Percentiles rank a stretch among this genome's conserved stretches.
Conservation (phyloP, 1,284 basidiomycete species). For the Sanghuangporus baumii region DNA sequence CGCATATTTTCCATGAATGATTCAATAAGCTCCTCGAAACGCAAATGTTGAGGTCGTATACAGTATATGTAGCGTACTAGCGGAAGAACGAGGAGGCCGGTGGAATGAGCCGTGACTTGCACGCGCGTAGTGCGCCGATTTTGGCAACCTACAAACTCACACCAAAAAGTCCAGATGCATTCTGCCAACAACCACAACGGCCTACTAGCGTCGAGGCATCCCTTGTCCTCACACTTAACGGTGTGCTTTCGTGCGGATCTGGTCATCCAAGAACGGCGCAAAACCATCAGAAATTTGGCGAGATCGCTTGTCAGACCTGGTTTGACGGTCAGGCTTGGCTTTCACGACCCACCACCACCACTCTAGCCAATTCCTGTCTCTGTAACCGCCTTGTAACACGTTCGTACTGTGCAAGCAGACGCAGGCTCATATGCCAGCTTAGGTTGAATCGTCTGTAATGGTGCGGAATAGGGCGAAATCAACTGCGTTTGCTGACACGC, state of each 20-base stretch:
- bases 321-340: not conserved
- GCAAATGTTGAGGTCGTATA: too few relatives aligned
- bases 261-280: conserved; percentile 9
- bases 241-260: not conserved
- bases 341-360: not conserved
- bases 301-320: conserved; percentile 4
- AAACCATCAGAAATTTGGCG: conserved; percentile 17
- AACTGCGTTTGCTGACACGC: not conserved
- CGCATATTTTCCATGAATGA: too few relatives aligned
- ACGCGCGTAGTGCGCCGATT: conserved; percentile 3
- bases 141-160: conserved; percentile 11
- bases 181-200: conserved; percentile 12
- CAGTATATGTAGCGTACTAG: too few relatives aligned
- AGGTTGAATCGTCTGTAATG: not conserved
- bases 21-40: too few relatives aligned
- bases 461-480: conserved; percentile 1
- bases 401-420: not conserved
- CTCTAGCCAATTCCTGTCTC: not conserved
- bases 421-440: not conserved
- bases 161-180: conserved; percentile 12
- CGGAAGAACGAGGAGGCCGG: not conserved
- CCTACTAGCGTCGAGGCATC: not conserved
- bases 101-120: not conserved
- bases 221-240: not conserved
- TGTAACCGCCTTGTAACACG: not conserved